Evolutionary conservation across 2,329 filamentous ascomycete species (phyloP), one percentile per base, ranked within the genome.

Genomic region (Macrophomina pseudophaseolina): DNA sequence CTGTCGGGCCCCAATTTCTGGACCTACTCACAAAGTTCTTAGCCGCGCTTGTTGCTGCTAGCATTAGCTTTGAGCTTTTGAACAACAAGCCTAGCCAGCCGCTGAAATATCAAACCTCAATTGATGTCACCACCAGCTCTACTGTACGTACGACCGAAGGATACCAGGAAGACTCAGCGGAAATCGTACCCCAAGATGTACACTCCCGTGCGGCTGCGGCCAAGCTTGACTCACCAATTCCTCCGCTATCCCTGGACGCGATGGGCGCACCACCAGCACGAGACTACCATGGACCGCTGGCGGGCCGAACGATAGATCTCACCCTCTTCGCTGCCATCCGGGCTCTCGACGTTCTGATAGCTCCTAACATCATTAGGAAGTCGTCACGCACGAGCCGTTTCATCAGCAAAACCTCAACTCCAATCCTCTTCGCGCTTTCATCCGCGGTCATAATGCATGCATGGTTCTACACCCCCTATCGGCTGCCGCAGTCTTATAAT

Each of bases 381-480:
- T 9, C 16, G 5, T 48, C 51, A 23, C 49, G 52, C 30, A 23
- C 88, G 69, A 73, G 88, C 30, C 94, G 91, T 90, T 35, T 64
- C 16, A 40, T 78, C 6, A 28, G 42, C 35, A 42, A 16, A 12
- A 32, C 54, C 7, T 76, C 80, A 33, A 72, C 74, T 33, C 86
- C 91, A 4, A 79, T 86, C 5, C 80, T 94, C 18, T 96, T 97
- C 76, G 87, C 90, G 52, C 77, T 85, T 40, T 93, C 91, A 23
- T 88, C 87, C 46, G 90, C 89, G 28, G 80, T 92, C 44, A 89
- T 96, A 71, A 97, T 96, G 93, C 94, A 91, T 90, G 86, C 91
- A 18, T 97, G 91, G 91, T 90, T 96, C 75, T 97, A 94, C 80
- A 77, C 83, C 9, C 91, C 92, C 0, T 83, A 87, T 42, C 84